Conservation (phyloP, 768 basidiomycete species). For the Arthromyces matolae region DNA sequence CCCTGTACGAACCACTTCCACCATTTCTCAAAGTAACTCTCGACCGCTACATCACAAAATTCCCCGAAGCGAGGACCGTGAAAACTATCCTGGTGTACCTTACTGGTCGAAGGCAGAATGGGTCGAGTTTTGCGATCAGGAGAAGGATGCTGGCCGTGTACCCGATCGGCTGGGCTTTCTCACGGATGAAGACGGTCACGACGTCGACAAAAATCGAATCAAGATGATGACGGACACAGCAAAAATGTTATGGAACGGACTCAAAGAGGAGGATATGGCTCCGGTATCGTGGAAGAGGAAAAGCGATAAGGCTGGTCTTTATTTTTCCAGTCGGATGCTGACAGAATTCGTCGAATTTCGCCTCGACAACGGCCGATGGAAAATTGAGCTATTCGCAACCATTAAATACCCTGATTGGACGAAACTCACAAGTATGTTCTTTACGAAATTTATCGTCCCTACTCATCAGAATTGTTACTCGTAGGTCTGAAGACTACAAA, state of each 20-base stretch:
- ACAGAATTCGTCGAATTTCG: constrained; percentile 3
- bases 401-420: constrained; percentile 4
- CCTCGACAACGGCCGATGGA: constrained; percentile 3
- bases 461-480: not conserved
- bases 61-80: not conserved
- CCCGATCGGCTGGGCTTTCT: not conserved
- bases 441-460: too few relatives aligned
- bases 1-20: too few relatives aligned
- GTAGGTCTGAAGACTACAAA: not conserved
- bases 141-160: not conserved
- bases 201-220: not conserved
- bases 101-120: not conserved
- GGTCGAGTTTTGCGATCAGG: not conserved
- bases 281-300: constrained; percentile 6
- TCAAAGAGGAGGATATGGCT: not conserved
- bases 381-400: constrained; percentile 2
- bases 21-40: too few relatives aligned
- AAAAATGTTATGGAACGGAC: not conserved
- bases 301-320: not conserved
- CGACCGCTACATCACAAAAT: too few relatives aligned
- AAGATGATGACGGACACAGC: not conserved
- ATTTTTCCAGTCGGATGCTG: constrained; percentile 1
- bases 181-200: not conserved
- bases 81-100: not conserved
- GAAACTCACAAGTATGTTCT: not conserved